These are phyloP conservation scores for Erigeron canadensis DNA, from an alignment of 129 eudicot species.

Conservation along the genomic window DNA sequence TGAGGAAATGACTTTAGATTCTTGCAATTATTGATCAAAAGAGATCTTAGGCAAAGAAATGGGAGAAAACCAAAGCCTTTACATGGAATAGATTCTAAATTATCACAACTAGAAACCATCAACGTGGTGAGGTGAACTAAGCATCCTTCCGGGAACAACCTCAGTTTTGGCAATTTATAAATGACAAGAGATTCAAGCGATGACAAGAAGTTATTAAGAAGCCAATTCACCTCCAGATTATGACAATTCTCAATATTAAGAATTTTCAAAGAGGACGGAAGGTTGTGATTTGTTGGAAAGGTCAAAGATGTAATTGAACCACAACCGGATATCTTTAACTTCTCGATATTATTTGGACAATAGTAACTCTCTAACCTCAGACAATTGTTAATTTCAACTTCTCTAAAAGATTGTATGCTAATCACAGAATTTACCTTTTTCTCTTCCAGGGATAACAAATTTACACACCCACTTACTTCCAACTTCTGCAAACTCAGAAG, in stretches of 20 bases:
- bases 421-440: conserved; percentile 7
- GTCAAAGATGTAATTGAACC: conserved; percentile 10
- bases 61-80: conserved; percentile 23
- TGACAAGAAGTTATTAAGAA: conserved; percentile 19
- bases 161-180: background rate
- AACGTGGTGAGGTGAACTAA: conserved; percentile 15
- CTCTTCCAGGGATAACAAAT: conserved; percentile 27
- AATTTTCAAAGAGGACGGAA: conserved; percentile 10
- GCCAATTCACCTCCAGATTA: conserved; percentile 17
- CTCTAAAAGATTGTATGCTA: background rate
- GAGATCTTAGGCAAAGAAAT: conserved; percentile 17
- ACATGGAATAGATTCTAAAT: conserved; percentile 30
- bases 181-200: conserved; percentile 20
- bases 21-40: background rate
- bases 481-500: conserved; percentile 19
- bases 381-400: conserved; percentile 5
- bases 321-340: background rate
- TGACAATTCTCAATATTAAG: background rate
- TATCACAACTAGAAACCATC: conserved; percentile 8
- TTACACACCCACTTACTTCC: conserved; percentile 2
- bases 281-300: background rate
- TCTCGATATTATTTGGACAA: conserved; percentile 23
- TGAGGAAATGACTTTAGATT: conserved; percentile 31
- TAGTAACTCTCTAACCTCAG: conserved; percentile 13
- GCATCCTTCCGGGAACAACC: conserved; percentile 17